Evolutionary conservation across 345 rosid species (phyloP).

Genomic region (Populus pruinosa): DNA sequence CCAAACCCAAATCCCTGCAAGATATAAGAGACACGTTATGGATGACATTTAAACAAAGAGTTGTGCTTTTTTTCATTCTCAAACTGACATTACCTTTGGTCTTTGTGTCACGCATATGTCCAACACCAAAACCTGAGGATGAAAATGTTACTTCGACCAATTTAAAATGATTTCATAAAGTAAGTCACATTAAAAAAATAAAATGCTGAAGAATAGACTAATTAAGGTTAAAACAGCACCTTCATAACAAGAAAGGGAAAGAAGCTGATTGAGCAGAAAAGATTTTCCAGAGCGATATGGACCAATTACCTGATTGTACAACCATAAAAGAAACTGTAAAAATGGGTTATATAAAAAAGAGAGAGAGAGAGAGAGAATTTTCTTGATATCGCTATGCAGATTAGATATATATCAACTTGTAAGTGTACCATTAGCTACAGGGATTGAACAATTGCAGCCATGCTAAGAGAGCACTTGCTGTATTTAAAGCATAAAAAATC

Average conservation of each 20-base stretch:
- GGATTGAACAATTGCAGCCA: neutral
- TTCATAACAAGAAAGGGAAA: constrained; percentile 95
- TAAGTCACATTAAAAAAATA: neutral
- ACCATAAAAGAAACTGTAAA: constrained; percentile 22
- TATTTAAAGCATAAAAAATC: constrained; percentile 6
- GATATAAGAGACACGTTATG: constrained; percentile 13
- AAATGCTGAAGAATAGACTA: neutral
- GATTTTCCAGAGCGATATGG: constrained; percentile 99
- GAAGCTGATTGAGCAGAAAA: constrained; percentile 96
- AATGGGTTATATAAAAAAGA: constrained; percentile 8
- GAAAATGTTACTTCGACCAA: constrained; percentile 1
- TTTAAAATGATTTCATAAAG: constrained; percentile 1
- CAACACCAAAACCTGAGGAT: constrained; percentile 91
- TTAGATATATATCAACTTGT: constrained; percentile 1
- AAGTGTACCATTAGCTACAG: neutral
- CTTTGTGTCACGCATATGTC: constrained; percentile 99
- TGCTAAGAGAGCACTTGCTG: neutral
- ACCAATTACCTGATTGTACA: constrained; percentile 80
- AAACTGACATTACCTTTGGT: constrained; percentile 66
- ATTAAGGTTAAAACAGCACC: constrained; percentile 46
- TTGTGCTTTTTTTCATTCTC: neutral
- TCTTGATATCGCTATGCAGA: constrained; percentile 1
- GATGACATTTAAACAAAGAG: constrained; percentile 10
- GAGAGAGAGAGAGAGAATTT: neutral
- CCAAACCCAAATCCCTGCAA: constrained; percentile 97